These are phyloP conservation scores for Annulohypoxylon moriforme DNA, from an alignment of 495 filamentous ascomycete genomes.

Conservation along the genomic window DNA sequence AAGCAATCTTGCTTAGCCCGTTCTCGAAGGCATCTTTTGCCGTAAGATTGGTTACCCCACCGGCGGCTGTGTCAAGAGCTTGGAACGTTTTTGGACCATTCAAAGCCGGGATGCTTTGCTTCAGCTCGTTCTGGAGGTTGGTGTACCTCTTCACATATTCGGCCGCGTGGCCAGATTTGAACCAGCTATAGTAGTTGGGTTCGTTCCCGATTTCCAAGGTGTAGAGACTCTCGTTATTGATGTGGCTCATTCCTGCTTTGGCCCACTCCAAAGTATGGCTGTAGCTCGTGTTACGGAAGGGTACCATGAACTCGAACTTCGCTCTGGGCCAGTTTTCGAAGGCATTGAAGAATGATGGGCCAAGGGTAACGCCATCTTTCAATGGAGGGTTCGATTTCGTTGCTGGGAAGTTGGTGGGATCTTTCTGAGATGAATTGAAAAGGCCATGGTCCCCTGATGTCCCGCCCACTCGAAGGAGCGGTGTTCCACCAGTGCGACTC, in stretches of 20 bases:
- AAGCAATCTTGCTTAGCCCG: slow-evolving; percentile 1
- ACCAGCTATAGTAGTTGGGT: slow-evolving; percentile 27
- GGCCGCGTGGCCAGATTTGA: background rate
- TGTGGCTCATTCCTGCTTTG: background rate
- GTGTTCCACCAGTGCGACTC: slow-evolving; percentile 21
- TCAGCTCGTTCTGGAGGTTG: slow-evolving; percentile 16
- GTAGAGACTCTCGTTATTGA: slow-evolving; percentile 17
- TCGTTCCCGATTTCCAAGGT: slow-evolving; percentile 31
- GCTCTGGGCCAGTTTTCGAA: slow-evolving; percentile 15
- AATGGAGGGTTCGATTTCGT: slow-evolving; percentile 5
- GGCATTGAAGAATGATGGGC: slow-evolving; percentile 21
- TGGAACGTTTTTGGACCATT: slow-evolving; percentile 27
- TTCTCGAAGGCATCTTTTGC: slow-evolving; percentile 10
- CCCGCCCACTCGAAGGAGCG: slow-evolving; percentile 24
- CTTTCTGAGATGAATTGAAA: slow-evolving; percentile 16
- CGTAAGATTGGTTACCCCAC: background rate
- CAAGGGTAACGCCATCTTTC: slow-evolving; percentile 2
- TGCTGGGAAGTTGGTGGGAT: slow-evolving; percentile 27
- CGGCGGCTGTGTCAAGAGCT: slow-evolving; percentile 26
- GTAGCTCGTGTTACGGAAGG: background rate
- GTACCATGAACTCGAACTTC: slow-evolving; percentile 13
- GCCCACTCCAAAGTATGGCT: slow-evolving; percentile 22
- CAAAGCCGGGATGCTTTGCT: slow-evolving; percentile 10
- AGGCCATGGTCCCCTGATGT: slow-evolving; percentile 20
- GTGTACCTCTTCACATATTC: slow-evolving; percentile 27